A percentile compares a stretch with the other conserved stretches of the same genome.
These are phyloP conservation scores for Leucogyrophana mollusca DNA, from an alignment of 768 basidiomycete genomes.

Conservation along the genomic window DNA sequence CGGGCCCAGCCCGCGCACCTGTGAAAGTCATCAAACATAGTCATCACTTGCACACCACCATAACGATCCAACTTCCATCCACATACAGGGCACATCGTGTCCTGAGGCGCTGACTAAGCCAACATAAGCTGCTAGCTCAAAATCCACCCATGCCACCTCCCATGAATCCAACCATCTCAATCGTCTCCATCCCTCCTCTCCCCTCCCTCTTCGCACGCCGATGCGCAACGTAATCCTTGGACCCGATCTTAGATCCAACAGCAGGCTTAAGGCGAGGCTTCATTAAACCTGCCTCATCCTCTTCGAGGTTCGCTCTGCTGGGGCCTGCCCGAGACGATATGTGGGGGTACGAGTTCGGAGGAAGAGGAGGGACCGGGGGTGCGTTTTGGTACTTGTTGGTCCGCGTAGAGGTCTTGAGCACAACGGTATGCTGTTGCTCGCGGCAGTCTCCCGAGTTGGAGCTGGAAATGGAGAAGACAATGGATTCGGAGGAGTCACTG, in stretches of 20 bases:
- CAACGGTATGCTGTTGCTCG: conserved; percentile 14
- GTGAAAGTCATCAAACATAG: too few relatives aligned
- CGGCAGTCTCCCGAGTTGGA: conserved; percentile 16
- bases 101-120: too few relatives aligned
- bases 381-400: conserved; percentile 11
- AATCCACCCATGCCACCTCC: neutral
- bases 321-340: neutral
- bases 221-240: conserved; percentile 28
- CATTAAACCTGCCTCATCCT: conserved; percentile 16
- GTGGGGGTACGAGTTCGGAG: conserved; percentile 7
- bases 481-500: conserved; percentile 17
- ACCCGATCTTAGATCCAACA: conserved; percentile 24
- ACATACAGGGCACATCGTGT: too few relatives aligned
- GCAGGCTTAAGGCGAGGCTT: conserved; percentile 17
- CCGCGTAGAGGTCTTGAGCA: conserved; percentile 15
- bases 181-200: conserved; percentile 14
- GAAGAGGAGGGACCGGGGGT: conserved; percentile 24
- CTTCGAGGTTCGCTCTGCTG: neutral
- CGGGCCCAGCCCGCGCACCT: too few relatives aligned
- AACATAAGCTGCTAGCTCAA: too few relatives aligned
- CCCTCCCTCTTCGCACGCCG: conserved; percentile 25
- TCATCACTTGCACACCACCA: too few relatives aligned
- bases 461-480: conserved; percentile 23
- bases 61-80: too few relatives aligned
- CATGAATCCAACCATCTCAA: conserved; percentile 32